These are phyloP conservation scores for Cyclotella cryptica DNA, from an alignment of 108 stramenopile genomes.

Conservation along the genomic window DNA sequence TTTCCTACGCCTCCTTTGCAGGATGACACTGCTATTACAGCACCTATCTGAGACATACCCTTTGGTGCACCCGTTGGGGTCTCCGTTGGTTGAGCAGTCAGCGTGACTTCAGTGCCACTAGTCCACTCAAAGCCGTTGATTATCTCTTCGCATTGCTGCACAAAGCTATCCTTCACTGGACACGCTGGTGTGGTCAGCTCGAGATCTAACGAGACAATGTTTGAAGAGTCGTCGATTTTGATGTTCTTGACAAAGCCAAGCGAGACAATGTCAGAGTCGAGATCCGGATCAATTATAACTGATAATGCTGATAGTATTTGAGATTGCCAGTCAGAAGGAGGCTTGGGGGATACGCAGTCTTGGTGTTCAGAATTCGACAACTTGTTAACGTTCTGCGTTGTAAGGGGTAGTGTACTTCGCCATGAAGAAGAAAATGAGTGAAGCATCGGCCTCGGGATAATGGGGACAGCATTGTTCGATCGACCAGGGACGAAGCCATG, in stretches of 20 bases:
- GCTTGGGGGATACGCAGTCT: background rate
- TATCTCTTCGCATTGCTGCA: constrained; percentile 63
- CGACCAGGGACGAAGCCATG: background rate
- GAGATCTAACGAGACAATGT: constrained; percentile 71
- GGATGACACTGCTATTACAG: constrained; percentile 82
- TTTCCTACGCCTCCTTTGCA: constrained; percentile 99
- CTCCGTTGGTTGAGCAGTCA: constrained; percentile 67
- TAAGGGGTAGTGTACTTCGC: no score
- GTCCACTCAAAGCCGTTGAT: constrained; percentile 65
- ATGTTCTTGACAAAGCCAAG: constrained; percentile 81
- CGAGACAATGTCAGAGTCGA: constrained; percentile 77
- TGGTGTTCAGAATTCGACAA: no score
- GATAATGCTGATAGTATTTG: constrained; percentile 68
- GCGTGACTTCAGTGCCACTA: constrained; percentile 54
- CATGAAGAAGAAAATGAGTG: background rate
- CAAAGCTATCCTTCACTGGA: constrained; percentile 79
- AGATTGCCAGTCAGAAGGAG: constrained; percentile 77
- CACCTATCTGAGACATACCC: constrained; percentile 80
- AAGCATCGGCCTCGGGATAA: background rate
- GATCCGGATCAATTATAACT: constrained; percentile 79
- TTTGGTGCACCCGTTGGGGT: constrained; percentile 51
- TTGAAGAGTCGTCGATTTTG: constrained; percentile 53
- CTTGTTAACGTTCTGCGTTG: no score
- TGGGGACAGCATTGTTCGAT: background rate
- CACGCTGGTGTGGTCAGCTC: constrained; percentile 82